A percentile compares a stretch with the other conserved stretches of the same genome.
Conservation (phyloP, 371 early-diverging fungal species). For the Actinomucor elegans region DNA sequence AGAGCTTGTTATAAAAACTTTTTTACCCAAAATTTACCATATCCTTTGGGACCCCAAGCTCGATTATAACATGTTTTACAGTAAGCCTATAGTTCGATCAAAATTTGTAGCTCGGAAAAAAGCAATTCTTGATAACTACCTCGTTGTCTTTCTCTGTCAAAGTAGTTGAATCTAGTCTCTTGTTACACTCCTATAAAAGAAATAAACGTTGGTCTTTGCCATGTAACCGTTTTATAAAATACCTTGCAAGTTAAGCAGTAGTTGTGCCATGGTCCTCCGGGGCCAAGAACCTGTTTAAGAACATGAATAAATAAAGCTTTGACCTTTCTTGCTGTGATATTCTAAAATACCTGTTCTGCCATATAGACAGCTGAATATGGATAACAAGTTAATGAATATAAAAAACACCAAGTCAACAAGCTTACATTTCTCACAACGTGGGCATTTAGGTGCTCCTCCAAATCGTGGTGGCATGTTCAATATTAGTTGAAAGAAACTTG, state of each 20-base stretch:
- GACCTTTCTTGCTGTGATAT: neutral
- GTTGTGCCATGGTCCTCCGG: constrained; percentile 45
- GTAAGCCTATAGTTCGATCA: constrained; percentile 32
- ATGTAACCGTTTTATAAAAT: neutral
- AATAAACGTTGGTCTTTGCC: neutral
- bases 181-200: constrained; percentile 43
- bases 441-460: constrained; percentile 50
- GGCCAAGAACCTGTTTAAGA: constrained; percentile 35
- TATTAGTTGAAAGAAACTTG: neutral
- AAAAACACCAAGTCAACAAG: neutral
- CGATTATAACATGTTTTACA: constrained; percentile 50
- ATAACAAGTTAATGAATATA: neutral
- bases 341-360: constrained; percentile 45
- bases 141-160: constrained; percentile 44
- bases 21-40: constrained; percentile 18
- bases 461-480: constrained; percentile 35
- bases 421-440: constrained; percentile 46
- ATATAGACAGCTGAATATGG: constrained; percentile 41
- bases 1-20: neutral
- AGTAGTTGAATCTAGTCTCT: constrained; percentile 46
- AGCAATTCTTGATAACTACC: constrained; percentile 16
- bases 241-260: constrained; percentile 48
- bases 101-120: no score
- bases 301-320: neutral
- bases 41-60: constrained; percentile 55